Conservation (phyloP, 176 grass and related monocot genomes). For the Pontederia crassipes region DNA sequence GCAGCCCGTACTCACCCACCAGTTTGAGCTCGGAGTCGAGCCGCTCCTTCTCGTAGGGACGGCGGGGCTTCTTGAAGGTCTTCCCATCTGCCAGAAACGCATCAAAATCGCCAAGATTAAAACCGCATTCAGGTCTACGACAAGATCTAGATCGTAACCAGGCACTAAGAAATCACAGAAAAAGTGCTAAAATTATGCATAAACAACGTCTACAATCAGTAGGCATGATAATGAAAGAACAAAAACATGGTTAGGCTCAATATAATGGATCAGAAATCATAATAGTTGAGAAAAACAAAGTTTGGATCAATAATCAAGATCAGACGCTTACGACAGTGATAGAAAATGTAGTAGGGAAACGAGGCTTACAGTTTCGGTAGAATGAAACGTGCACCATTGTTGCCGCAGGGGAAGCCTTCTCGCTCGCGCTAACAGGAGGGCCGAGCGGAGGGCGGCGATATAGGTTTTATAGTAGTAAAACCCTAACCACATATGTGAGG, state of each 20-base stretch:
- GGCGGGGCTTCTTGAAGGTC: conserved; percentile 67
- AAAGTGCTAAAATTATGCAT: too few species aligned
- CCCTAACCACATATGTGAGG: not conserved
- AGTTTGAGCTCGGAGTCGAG: conserved; percentile 66
- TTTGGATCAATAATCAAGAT: not conserved
- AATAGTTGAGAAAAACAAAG: not conserved
- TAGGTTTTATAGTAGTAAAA: not conserved
- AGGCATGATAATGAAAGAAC: too few species aligned
- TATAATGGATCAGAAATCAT: too few species aligned
- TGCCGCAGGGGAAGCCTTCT: conserved; percentile 1
- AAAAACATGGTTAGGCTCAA: too few species aligned
- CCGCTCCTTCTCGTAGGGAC: conserved; percentile 70
- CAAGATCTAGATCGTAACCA: not conserved
- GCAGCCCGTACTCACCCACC: conserved; percentile 55
- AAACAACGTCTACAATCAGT: too few species aligned
- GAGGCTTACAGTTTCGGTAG: conserved; percentile 49
- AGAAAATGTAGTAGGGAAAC: not conserved
- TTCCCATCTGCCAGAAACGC: conserved; percentile 34
- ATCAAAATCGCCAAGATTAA: not conserved
- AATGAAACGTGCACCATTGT: conserved; percentile 53
- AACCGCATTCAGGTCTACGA: not conserved
- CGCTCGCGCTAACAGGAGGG: not conserved
- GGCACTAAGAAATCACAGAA: too few species aligned
- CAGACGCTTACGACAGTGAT: not conserved
- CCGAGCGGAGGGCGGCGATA: not conserved